Conservation (phyloP, 352 stramenopile species). For the Globisporangium parvum region DNA sequence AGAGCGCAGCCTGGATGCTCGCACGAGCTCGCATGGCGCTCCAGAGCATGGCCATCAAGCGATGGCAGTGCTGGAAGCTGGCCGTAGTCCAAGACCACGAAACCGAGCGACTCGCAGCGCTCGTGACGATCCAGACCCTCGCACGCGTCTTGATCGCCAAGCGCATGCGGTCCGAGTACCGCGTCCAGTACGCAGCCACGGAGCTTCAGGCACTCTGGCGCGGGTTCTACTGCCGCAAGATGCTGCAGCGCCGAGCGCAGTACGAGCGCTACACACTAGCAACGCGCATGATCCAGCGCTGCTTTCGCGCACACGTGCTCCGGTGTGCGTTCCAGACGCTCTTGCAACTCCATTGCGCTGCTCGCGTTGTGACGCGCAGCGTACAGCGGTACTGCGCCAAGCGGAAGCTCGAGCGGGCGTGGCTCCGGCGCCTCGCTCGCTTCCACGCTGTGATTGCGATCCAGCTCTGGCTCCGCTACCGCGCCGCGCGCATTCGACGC, state of each 20-base stretch:
- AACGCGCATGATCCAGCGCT: constrained; percentile 27
- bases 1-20: constrained; percentile 36
- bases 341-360: constrained; percentile 25
- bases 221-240: constrained; percentile 40
- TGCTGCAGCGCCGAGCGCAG: constrained; percentile 26
- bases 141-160: constrained; percentile 24
- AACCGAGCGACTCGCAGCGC: constrained; percentile 35
- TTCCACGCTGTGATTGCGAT: constrained; percentile 54
- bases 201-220: constrained; percentile 41
- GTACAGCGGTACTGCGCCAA: constrained; percentile 32
- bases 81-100: constrained; percentile 18
- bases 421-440: constrained; percentile 30
- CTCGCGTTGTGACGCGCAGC: constrained; percentile 28
- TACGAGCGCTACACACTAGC: constrained; percentile 32
- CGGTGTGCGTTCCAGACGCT: constrained; percentile 24
- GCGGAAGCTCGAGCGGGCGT: constrained; percentile 28
- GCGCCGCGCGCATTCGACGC: constrained; percentile 17
- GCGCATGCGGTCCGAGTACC: constrained; percentile 14
- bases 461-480: constrained; percentile 44
- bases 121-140: constrained; percentile 52
- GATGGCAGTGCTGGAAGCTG: constrained; percentile 31
- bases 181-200: constrained; percentile 23
- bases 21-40: constrained; percentile 26
- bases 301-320: constrained; percentile 31
- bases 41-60: constrained; percentile 13